Evolutionary conservation across 768 basidiomycete species (phyloP).

Genomic region (Hemileccinum impolitum): DNA sequence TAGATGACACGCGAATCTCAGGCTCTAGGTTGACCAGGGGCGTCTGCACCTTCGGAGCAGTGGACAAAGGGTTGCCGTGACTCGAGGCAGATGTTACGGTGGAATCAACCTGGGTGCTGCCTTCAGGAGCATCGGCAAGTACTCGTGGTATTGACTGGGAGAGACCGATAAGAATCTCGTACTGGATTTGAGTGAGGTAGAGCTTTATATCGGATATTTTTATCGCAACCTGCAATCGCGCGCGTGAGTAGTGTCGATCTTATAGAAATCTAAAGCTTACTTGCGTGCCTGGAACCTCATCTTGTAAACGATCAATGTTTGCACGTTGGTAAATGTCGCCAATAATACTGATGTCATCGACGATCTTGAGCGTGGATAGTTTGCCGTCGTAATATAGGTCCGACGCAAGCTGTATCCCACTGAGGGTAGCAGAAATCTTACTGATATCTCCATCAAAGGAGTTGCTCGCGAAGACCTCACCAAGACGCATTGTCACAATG

Average conservation of each 20-base stretch:
- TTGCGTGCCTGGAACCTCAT: conserved; percentile 67
- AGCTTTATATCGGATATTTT: conserved; percentile 82
- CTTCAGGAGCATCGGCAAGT: conserved; percentile 48
- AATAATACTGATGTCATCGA: conserved; percentile 82
- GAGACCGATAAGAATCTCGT: conserved; percentile 63
- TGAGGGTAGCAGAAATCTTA: conserved; percentile 70
- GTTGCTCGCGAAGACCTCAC: conserved; percentile 85
- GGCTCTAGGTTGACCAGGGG: conserved; percentile 41
- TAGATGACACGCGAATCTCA: conserved; percentile 44
- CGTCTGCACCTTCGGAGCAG: conserved; percentile 2
- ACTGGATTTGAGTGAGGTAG: conserved; percentile 82
- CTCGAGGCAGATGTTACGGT: conserved; percentile 16
- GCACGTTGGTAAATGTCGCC: conserved; percentile 65
- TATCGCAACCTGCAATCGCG: conserved; percentile 52
- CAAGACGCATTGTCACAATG: conserved; percentile 75
- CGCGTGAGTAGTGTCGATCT: conserved; percentile 6
- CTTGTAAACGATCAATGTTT: conserved; percentile 50
- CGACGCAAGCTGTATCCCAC: conserved; percentile 81
- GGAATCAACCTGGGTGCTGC: conserved; percentile 29
- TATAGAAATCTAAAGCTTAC: conserved; percentile 38
- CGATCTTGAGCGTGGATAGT: conserved; percentile 69
- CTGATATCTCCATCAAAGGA: conserved; percentile 53
- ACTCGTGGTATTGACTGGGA: conserved; percentile 67
- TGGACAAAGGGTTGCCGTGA: neutral
- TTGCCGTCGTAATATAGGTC: conserved; percentile 49